Conservation (phyloP, 164 flowering plant species). For the Euptelea pleiosperma region DNA sequence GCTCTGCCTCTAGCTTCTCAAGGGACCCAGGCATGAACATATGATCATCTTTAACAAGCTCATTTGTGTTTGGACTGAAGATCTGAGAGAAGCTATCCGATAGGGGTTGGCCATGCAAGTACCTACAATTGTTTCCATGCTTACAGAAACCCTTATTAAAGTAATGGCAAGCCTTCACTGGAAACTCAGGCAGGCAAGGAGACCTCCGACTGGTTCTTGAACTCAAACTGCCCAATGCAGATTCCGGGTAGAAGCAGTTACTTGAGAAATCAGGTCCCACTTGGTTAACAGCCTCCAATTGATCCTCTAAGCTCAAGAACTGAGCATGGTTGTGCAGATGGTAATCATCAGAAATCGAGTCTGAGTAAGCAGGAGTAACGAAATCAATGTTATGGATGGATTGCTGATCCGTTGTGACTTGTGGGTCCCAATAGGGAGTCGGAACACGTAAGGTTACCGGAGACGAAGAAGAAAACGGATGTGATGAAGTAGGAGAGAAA, state of each 20-base stretch:
- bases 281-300: conserved; percentile 31
- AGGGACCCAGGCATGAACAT: conserved; percentile 60
- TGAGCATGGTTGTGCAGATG: conserved; percentile 37
- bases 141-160: conserved; percentile 77
- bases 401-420: conserved; percentile 28
- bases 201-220: conserved; percentile 33
- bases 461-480: conserved; percentile 33
- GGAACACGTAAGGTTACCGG: conserved; percentile 21
- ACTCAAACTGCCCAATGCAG: conserved; percentile 29
- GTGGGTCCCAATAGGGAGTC: conserved; percentile 54
- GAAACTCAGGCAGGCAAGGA: conserved; percentile 35
- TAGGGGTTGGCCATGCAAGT: conserved; percentile 48
- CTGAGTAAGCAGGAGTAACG: conserved; percentile 25
- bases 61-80: conserved; percentile 27
- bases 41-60: conserved; percentile 43
- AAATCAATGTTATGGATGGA: conserved; percentile 25
- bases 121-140: conserved; percentile 77
- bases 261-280: conserved; percentile 22
- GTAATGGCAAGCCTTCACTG: conserved; percentile 62
- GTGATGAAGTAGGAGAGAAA: conserved; percentile 41
- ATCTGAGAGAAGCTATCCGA: conserved; percentile 42
- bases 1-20: conserved; percentile 69
- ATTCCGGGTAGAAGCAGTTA: conserved; percentile 36
- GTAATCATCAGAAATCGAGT: conserved; percentile 35
- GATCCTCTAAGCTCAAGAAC: conserved; percentile 48